These are phyloP conservation scores for Fusarium sp. DNA, from an alignment of 2,329 filamentous ascomycete genomes.

Conservation along the genomic window DNA sequence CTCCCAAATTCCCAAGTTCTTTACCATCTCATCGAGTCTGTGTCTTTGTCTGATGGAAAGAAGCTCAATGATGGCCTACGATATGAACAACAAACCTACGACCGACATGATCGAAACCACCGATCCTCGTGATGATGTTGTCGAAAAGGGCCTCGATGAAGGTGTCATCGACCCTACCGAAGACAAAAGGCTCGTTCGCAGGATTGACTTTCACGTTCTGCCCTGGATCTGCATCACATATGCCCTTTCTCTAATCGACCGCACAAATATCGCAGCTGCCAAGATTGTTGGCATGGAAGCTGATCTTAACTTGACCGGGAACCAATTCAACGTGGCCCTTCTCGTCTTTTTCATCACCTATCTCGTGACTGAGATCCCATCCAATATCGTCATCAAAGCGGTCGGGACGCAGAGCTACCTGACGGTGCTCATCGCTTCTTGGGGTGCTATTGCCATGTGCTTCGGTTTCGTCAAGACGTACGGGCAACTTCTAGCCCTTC, in stretches of 20 bases:
- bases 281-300: constrained; percentile 9
- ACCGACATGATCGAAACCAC: background rate
- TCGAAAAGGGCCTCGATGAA: background rate
- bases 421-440: background rate
- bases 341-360: constrained; percentile 14
- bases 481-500: background rate
- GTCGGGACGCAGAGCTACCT: constrained; percentile 4
- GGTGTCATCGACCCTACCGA: background rate
- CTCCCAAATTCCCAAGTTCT: background rate
- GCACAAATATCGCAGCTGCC: constrained; percentile 12
- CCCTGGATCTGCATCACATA: constrained; percentile 2
- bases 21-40: background rate
- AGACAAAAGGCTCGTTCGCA: background rate
- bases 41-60: background rate
- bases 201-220: background rate
- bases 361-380: constrained; percentile 4
- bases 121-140: background rate
- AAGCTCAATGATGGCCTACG: background rate
- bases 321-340: constrained; percentile 1
- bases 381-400: constrained; percentile 1
- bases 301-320: background rate
- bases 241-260: constrained; percentile 9
- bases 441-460: constrained; percentile 7
- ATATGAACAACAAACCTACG: background rate
- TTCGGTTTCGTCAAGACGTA: constrained; percentile 13